Percentiles rank a stretch among this genome's conserved stretches.
These are phyloP conservation scores for Agroathelia rolfsii DNA, from an alignment of 1,284 basidiomycete species.

Conservation along the genomic window DNA sequence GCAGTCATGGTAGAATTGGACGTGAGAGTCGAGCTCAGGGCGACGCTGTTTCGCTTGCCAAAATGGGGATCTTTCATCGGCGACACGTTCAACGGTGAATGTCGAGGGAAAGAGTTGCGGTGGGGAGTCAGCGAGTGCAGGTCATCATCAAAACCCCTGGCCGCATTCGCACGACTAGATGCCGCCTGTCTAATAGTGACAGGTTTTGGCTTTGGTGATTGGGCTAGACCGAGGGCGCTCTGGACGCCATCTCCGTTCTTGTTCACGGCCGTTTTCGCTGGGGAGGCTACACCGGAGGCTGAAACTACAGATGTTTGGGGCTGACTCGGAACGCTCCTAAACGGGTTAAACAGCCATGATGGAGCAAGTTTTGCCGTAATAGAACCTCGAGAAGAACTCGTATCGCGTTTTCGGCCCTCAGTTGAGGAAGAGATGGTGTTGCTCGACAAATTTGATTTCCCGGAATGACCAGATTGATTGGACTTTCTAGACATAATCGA, in stretches of 20 bases:
- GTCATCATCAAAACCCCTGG: constrained; percentile 50
- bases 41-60: constrained; percentile 44
- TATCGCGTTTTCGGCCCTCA: constrained; percentile 17
- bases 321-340: constrained; percentile 51
- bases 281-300: constrained; percentile 29
- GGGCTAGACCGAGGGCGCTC: no score
- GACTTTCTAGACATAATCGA: constrained; percentile 52
- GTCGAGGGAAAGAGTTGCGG: constrained; percentile 34
- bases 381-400: constrained; percentile 26
- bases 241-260: no score
- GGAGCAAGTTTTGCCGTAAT: constrained; percentile 54
- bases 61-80: constrained; percentile 52
- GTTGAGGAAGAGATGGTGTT: no score
- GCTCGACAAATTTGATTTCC: no score
- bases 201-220: constrained; percentile 32
- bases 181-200: constrained; percentile 44
- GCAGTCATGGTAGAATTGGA: constrained; percentile 37
- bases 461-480: constrained; percentile 28
- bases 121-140: constrained; percentile 29
- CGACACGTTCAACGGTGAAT: constrained; percentile 57
- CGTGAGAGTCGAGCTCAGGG: constrained; percentile 28
- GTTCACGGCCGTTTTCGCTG: constrained; percentile 19
- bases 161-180: constrained; percentile 30
- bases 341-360: constrained; percentile 68
- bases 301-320: constrained; percentile 47